phyloP scores from a whole-genome alignment of 2,329 filamentous ascomycete genomes.

The Trichoderma asperellum region DNA sequence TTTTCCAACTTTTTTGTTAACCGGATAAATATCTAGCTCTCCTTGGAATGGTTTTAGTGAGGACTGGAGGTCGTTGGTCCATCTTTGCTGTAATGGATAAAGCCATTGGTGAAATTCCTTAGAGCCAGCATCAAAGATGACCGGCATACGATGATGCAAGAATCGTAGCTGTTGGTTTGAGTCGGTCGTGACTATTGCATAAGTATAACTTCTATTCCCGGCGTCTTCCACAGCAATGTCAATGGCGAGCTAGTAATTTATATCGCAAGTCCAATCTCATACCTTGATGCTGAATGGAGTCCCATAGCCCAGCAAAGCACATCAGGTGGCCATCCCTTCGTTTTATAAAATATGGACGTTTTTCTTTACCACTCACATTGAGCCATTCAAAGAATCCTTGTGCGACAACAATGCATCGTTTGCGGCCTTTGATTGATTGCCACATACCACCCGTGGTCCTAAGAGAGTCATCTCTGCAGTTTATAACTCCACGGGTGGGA shows the following conservation, averaged over 20 bases:
- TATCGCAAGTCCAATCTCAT: not conserved
- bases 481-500: constrained; percentile 84
- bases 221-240: constrained; percentile 29
- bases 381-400: constrained; percentile 98
- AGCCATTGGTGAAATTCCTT: constrained; percentile 75
- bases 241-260: not conserved
- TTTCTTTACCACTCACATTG: constrained; percentile 75
- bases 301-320: constrained; percentile 92
- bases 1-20: constrained; percentile 88
- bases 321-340: constrained; percentile 81
- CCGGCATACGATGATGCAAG: constrained; percentile 94
- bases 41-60: constrained; percentile 79
- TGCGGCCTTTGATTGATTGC: constrained; percentile 86
- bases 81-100: constrained; percentile 70
- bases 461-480: constrained; percentile 89
- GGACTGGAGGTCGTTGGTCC: constrained; percentile 77
- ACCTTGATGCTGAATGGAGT: constrained; percentile 82
- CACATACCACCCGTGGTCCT: constrained; percentile 80
- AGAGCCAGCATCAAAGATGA: constrained; percentile 79
- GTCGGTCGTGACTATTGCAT: constrained; percentile 90
- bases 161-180: constrained; percentile 83
- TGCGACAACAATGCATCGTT: constrained; percentile 84
- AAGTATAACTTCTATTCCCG: constrained; percentile 77
- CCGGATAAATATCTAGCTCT: constrained; percentile 82
- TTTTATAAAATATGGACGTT: constrained; percentile 82